Percentiles rank a stretch among this genome's conserved stretches.
Evolutionary conservation across 495 filamentous ascomycete genomes (phyloP).

Genomic region (Letharia lupina): DNA sequence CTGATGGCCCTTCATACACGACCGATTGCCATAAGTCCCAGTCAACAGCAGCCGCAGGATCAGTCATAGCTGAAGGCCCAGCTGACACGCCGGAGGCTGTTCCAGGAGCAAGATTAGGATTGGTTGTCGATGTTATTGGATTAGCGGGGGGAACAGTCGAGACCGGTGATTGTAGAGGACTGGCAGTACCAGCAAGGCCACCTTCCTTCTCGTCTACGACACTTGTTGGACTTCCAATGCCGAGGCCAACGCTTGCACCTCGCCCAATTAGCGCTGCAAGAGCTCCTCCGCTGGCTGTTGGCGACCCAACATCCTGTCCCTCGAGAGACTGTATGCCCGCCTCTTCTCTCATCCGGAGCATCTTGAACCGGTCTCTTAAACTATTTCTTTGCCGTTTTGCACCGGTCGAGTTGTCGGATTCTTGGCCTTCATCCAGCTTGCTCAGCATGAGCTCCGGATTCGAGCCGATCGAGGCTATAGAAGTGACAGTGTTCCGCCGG

Average conservation of each 20-base stretch:
- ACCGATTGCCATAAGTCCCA: constrained; percentile 98
- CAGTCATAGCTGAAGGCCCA: constrained; percentile 56
- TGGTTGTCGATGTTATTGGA: constrained; percentile 40
- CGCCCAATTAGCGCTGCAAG: constrained; percentile 38
- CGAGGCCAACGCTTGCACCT: constrained; percentile 41
- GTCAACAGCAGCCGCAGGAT: constrained; percentile 63
- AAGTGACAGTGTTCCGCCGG: constrained; percentile 64
- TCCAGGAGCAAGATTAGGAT: constrained; percentile 64
- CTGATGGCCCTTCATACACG: constrained; percentile 84
- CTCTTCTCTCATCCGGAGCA: constrained; percentile 73
- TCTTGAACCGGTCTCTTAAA: constrained; percentile 78
- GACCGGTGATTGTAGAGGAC: constrained; percentile 25
- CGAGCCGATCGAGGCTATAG: constrained; percentile 63
- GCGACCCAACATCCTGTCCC: constrained; percentile 38
- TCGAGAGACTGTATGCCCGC: constrained; percentile 45
- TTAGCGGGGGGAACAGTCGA: constrained; percentile 41
- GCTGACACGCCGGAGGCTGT: constrained; percentile 70
- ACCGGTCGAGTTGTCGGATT: constrained; percentile 40
- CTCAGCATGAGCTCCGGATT: constrained; percentile 65
- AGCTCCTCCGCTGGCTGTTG: constrained; percentile 29
- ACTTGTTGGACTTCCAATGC: constrained; percentile 47
- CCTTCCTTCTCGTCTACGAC: constrained; percentile 49
- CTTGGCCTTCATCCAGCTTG: constrained; percentile 59
- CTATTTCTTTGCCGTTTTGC: constrained; percentile 53
- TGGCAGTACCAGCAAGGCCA: constrained; percentile 25